Base-by-base conservation (phyloP, 345 rosid genomes). In the Streptanthus diversifolius region DNA sequence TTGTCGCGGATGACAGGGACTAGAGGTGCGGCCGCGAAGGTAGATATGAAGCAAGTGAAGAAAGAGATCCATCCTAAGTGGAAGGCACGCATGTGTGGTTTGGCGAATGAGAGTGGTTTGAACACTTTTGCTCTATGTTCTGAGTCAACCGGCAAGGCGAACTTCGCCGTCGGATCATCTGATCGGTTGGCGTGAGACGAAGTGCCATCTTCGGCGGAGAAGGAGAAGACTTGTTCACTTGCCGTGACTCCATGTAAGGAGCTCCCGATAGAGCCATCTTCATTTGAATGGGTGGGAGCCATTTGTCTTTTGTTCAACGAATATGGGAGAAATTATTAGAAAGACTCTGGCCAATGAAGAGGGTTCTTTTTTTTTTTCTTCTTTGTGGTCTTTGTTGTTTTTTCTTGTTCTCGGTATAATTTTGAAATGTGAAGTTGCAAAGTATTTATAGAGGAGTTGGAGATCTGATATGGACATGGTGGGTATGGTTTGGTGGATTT, bases 51-150 rank as follows among this genome's bases (percentile, higher is more conserved):
- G 80, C 90, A 88, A 47, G 90, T 85, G 86, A 84, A 90, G 85
- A 92, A 92, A 52, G 98, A 92, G 70, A 90, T 76, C 98, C 96
- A 88, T 14, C 93, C 89, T 29, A 90, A 82, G 70, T 88, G 98
- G 72, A 92, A 90, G 0, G 95, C 86, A 74, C 90, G 74, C 98
- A 90, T 90, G 79, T 90, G 95, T 52, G 98, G 98, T 35, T 86
- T 84, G 0, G 91, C 89, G 0, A 88, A 72, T 13, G 98, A 92
- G 47, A 87, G 76, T 19, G 81, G 62, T 73, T 83, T 88, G 68
- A 86, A 84, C 59, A 75, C 90, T 71, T 74, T 87, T 25, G 98
- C 91, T 35, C 85, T 87, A 78, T 90, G 97, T 41, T 93, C 98
- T 0, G 97, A 90, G 75, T 93, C 92, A 12, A 93, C 92, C 0